phyloP scores from a whole-genome alignment of 345 rosid species.

The Salix exigua region DNA sequence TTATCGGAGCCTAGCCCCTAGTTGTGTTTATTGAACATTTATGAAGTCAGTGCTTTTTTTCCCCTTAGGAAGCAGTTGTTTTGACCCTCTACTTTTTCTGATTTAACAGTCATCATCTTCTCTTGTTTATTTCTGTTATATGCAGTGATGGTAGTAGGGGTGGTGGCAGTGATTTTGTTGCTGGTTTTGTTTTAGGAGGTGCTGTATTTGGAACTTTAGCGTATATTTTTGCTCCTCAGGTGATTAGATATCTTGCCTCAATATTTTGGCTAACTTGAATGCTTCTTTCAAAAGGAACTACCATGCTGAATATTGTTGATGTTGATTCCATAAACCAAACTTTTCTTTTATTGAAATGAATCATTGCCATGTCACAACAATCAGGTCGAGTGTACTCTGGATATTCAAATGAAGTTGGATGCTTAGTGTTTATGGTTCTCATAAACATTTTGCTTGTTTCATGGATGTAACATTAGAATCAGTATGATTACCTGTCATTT shows the following conservation, averaged over 20 bases:
- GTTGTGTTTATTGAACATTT: neutral
- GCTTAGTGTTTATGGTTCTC: neutral
- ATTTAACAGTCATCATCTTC: neutral
- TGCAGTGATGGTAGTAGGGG: conserved; percentile 52
- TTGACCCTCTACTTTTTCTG: neutral
- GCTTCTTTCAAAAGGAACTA: neutral
- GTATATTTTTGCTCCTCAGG: conserved; percentile 89
- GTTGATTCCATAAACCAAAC: neutral
- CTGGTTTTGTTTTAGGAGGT: conserved; percentile 88
- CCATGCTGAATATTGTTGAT: neutral
- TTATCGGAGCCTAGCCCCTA: neutral
- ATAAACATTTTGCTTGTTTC: neutral
- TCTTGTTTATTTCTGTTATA: neutral
- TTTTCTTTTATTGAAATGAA: neutral
- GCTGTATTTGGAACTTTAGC: conserved; percentile 77
- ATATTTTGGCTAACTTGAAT: conserved; percentile 1
- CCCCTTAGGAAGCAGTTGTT: neutral
- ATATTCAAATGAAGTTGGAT: neutral
- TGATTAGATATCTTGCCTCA: conserved; percentile 21
- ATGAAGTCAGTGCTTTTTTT: neutral
- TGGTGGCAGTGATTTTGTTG: conserved; percentile 69
- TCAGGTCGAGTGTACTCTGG: neutral
- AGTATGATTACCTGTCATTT: neutral
- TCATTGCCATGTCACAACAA: neutral
- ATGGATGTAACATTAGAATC: neutral